Evolutionary conservation across 2,329 filamentous ascomycete genomes (phyloP), one percentile per base, ranked within the genome.

Genomic region (Graphium sp.): DNA sequence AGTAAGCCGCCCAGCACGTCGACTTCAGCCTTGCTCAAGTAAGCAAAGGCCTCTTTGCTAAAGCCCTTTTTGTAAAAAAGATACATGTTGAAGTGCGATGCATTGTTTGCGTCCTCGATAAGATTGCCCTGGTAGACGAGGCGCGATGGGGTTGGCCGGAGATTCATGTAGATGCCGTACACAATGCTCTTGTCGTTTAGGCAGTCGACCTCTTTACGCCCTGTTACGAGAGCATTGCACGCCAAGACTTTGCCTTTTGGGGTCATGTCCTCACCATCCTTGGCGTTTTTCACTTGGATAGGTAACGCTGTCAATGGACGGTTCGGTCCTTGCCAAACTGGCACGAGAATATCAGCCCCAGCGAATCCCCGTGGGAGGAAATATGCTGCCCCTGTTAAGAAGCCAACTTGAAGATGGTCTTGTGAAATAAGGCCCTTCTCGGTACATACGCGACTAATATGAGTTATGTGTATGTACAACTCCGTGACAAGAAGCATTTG

Each of bases 121-220:
- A 12, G 20, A 10, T 12, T 22, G 20, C 20, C 10, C 10, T 4
- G 10, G 20, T 22, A n/a, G 20, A 10, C 20, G 10, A 12, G 20
- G 35, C 20, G 20, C 20, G 20, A 12, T 9, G 20, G 20, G 10
- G 12, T 10, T 12, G 20, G 20, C 12, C 20, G 20, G 10, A 31
- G 18, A 19, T 33, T 31, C 20, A 30, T 26, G 29, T 25, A 22
- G 4, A 22, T 12, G 20, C 20, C 20, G 20, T 22, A 22, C 12
- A 22, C 20, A 9, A 12, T 9, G 20, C 10, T 22, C 12, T 9
- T 22, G 20, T 22, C 20, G 20, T 22, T 12, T 22, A 22, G 20
- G 10, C 10, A 9, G 10, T 22, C 20, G 12, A 22, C 12, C 20
- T 22, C 10, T 22, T 22, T 22, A 9, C 20, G 20, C 10, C 20